These are phyloP conservation scores for Ceraceosorus guamensis DNA, from an alignment of 1,284 basidiomycete species.

Conservation along the genomic window DNA sequence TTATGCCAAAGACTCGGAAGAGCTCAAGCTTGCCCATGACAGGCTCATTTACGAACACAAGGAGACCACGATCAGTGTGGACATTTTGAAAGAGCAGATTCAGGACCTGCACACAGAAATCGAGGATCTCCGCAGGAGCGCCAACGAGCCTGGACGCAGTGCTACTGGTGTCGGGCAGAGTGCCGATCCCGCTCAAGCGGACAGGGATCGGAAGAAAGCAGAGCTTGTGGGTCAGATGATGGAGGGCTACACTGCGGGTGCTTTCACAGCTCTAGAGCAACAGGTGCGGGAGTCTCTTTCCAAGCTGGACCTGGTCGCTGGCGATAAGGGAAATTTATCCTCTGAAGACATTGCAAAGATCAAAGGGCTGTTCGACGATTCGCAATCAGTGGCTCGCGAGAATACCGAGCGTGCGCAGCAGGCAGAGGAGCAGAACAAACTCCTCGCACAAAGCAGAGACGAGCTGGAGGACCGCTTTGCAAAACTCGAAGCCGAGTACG, in stretches of 20 bases:
- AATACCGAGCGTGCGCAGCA: constrained; percentile 81
- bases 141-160: constrained; percentile 21
- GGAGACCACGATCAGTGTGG: constrained; percentile 86
- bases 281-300: constrained; percentile 73
- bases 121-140: constrained; percentile 63
- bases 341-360: constrained; percentile 71
- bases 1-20: constrained; percentile 62
- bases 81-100: constrained; percentile 92
- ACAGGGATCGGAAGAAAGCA: constrained; percentile 97
- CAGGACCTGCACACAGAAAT: constrained; percentile 77
- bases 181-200: constrained; percentile 68
- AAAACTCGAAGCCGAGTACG: constrained; percentile 83
- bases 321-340: constrained; percentile 46
- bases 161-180: constrained; percentile 59
- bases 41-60: constrained; percentile 91
- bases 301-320: constrained; percentile 61
- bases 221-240: constrained; percentile 99
- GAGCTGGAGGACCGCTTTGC: constrained; percentile 78
- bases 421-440: constrained; percentile 84
- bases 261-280: constrained; percentile 87
- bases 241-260: constrained; percentile 77
- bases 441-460: constrained; percentile 70
- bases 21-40: constrained; percentile 83
- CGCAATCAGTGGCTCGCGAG: constrained; percentile 75
- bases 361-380: constrained; percentile 78